Evolutionary conservation across 495 filamentous ascomycete species (phyloP), one percentile per base, ranked within the genome.

Genomic region (Lophium mytilinum): DNA sequence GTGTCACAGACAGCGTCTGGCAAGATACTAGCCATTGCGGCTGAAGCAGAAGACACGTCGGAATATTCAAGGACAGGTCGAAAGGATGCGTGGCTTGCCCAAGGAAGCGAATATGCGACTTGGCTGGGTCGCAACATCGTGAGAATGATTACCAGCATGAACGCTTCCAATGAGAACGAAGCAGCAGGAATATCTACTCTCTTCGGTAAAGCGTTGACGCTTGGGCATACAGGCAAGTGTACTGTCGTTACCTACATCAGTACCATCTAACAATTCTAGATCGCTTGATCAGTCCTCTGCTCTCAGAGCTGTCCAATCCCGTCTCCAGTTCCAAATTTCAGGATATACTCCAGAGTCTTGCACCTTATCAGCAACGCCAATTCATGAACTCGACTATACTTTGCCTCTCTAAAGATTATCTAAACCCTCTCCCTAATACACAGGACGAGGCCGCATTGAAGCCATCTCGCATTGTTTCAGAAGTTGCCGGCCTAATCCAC

Each of bases 51-150:
- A 21, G 76, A 80, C 43, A 64, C 84, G 43, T 57, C 75, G 41
- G 72, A 73, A 58, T 57, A 70, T 1, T 57, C 65, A 24, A 57
- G 68, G 42, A 35, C 12, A 4, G 9, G 41, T 47, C 43, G 46
- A 40, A 19, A 49, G 37, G 47, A 37, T 45, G 34, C 55, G 63
- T 96, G 90, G 92, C 62, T 89, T 24, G 79, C 84, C 7, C 78
- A 85, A 66, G 82, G 83, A 0, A 70, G 69, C 42, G 60, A 76
- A 9, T 97, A 86, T 73, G 74, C 79, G 9, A 62, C 69, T 4
- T 97, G 94, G 93, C 69, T 96, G 11, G 90, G 85, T n/a, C 54
- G 41, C n/a, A 88, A 83, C 62, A 75, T 91, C 40, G 75, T 75
- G 12, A 53, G 71, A 18, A 79, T 85, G 71, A 69, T 73, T 24